Conservation (phyloP, 257 asterid species). For the Capsicum rhomboideum region DNA sequence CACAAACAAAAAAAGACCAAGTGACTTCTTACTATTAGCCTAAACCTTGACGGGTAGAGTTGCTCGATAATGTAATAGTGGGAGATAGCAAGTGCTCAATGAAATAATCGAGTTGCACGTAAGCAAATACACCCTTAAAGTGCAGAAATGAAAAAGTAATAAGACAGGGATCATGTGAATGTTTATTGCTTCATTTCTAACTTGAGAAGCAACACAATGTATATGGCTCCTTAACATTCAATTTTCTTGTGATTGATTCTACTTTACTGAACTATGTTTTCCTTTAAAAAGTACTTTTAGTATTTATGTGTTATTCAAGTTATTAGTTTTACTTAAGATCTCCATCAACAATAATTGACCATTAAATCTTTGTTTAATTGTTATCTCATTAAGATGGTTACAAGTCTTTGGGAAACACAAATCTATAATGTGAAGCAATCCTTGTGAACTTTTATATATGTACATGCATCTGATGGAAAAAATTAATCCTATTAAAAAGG, state of each 20-base stretch:
- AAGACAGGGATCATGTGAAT: background rate
- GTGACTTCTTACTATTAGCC: background rate
- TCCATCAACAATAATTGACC: background rate
- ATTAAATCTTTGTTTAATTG: conserved; percentile 6
- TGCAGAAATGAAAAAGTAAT: background rate
- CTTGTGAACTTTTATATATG: background rate
- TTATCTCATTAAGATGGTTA: background rate
- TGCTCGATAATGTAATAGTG: background rate
- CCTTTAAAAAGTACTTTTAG: background rate
- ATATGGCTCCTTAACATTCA: background rate
- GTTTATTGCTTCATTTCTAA: background rate
- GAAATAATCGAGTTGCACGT: background rate
- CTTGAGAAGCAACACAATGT: background rate
- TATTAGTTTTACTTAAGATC: background rate
- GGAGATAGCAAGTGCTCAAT: background rate
- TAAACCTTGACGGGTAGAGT: background rate
- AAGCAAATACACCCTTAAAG: too few species aligned
- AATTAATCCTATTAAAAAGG: background rate
- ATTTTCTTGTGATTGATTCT: background rate
- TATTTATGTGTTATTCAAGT: background rate
- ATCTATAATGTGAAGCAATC: background rate
- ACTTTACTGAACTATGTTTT: background rate
- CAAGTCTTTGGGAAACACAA: background rate
- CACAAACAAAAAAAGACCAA: background rate
- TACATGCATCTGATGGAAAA: background rate